A percentile compares a stretch with the other conserved stretches of the same genome.
Conservation (phyloP, 257 asterid genomes). For the Ajuga chamaepitys region DNA sequence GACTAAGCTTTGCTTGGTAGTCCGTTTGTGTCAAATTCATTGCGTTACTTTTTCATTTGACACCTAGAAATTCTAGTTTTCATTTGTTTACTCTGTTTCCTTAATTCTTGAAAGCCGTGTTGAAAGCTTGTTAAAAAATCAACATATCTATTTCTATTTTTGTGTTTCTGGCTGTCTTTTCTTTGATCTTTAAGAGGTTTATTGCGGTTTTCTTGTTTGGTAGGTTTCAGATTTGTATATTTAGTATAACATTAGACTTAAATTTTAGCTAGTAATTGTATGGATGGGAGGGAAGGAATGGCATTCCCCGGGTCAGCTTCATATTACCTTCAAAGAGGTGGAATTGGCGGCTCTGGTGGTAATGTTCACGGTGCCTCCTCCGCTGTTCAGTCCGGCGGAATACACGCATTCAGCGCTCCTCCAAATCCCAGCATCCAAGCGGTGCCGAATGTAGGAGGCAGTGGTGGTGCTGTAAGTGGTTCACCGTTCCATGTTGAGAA, state of each 20-base stretch:
- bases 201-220: slow-evolving; percentile 11
- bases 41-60: background rate
- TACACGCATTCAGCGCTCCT: slow-evolving; percentile 37
- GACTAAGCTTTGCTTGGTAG: slow-evolving; percentile 20
- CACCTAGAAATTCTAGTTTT: background rate
- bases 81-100: background rate
- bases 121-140: slow-evolving; percentile 38
- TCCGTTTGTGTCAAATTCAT: slow-evolving; percentile 14
- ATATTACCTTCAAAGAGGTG: slow-evolving; percentile 61
- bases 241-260: slow-evolving; percentile 1
- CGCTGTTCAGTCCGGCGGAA: slow-evolving; percentile 21
- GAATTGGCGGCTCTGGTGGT: slow-evolving; percentile 35
- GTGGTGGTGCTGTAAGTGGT: slow-evolving; percentile 33
- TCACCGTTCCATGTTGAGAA: slow-evolving; percentile 59
- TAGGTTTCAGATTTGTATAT: slow-evolving; percentile 25
- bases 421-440: slow-evolving; percentile 43
- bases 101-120: slow-evolving; percentile 39
- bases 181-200: slow-evolving; percentile 11
- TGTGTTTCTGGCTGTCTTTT: slow-evolving; percentile 5
- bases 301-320: slow-evolving; percentile 53
- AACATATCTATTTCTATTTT: background rate
- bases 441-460: slow-evolving; percentile 43
- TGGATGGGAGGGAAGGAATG: slow-evolving; percentile 76
- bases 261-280: slow-evolving; percentile 36
- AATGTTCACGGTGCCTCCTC: slow-evolving; percentile 24